Conservation (phyloP, 1,284 basidiomycete genomes). For the Fomitopsis betulina region DNA sequence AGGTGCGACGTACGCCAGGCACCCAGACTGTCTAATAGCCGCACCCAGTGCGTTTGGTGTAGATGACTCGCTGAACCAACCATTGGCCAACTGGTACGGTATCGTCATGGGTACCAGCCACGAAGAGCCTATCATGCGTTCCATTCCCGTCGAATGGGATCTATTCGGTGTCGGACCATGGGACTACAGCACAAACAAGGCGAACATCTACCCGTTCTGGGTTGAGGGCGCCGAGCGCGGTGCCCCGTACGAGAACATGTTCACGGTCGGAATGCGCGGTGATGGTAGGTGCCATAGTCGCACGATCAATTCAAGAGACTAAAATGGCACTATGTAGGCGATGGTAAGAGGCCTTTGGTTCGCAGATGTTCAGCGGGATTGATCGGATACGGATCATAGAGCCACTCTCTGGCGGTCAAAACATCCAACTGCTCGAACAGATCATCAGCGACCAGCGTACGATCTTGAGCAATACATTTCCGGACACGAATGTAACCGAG, state of each 20-base stretch:
- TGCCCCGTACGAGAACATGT: constrained; percentile 53
- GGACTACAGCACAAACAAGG: constrained; percentile 53
- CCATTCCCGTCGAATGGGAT: constrained; percentile 56
- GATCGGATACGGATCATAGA: constrained; percentile 28
- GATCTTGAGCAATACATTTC: constrained; percentile 56
- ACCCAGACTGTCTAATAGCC: not conserved
- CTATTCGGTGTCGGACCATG: constrained; percentile 52
- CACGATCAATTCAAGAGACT: too few relatives aligned
- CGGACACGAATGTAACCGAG: constrained; percentile 40
- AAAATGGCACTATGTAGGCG: constrained; percentile 10
- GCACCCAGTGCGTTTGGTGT: constrained; percentile 56
- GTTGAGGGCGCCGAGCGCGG: constrained; percentile 52
- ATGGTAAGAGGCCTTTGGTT: constrained; percentile 13
- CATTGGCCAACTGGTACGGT: constrained; percentile 61
- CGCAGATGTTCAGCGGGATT: not conserved
- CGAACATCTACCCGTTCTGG: constrained; percentile 57
- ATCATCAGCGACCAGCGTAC: constrained; percentile 58
- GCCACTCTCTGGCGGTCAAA: constrained; percentile 43
- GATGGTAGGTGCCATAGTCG: constrained; percentile 37
- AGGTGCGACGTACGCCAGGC: not conserved
- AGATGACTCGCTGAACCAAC: constrained; percentile 63
- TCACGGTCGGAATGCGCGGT: constrained; percentile 65
- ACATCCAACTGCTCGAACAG: constrained; percentile 48
- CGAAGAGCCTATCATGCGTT: constrained; percentile 64
- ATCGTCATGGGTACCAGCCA: constrained; percentile 71